Evolutionary conservation across 805 yeast species (phyloP).

Genomic region (Candida parachauliodes): DNA sequence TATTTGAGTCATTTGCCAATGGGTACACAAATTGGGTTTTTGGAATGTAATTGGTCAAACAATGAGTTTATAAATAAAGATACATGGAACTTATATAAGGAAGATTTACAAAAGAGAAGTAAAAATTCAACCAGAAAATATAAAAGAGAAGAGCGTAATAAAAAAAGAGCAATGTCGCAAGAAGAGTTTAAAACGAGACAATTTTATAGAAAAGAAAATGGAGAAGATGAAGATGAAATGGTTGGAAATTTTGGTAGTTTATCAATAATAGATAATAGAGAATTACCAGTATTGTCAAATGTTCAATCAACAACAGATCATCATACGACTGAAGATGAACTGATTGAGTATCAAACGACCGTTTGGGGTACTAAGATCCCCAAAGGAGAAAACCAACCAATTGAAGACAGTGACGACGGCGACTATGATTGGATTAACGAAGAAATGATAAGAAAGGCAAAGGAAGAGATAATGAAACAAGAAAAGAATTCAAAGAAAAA

Average conservation of each 20-base stretch:
- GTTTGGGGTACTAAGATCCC: conserved; percentile 76
- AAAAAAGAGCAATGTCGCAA: conserved; percentile 51
- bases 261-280: conserved; percentile 36
- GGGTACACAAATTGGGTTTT: conserved; percentile 78
- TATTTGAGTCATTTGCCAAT: conserved; percentile 78
- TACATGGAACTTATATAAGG: conserved; percentile 44
- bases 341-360: conserved; percentile 42
- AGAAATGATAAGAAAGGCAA: conserved; percentile 51
- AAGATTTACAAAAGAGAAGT: conserved; percentile 57
- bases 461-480: conserved; percentile 39
- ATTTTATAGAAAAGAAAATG: conserved; percentile 59
- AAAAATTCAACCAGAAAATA: conserved; percentile 46
- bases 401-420: conserved; percentile 28
- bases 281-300: conserved; percentile 28
- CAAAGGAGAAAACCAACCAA: conserved; percentile 21
- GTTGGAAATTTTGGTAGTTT: conserved; percentile 26
- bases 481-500: conserved; percentile 26
- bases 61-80: conserved; percentile 30
- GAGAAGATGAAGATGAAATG: conserved; percentile 16
- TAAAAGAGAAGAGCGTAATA: conserved; percentile 58
- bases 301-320: conserved; percentile 2
- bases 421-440: conserved; percentile 49
- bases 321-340: conserved; percentile 13
- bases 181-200: conserved; percentile 56
- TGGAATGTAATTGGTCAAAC: conserved; percentile 79